These are phyloP conservation scores for Teunomyces tritomae DNA, from an alignment of 805 yeast species.

Conservation along the genomic window DNA sequence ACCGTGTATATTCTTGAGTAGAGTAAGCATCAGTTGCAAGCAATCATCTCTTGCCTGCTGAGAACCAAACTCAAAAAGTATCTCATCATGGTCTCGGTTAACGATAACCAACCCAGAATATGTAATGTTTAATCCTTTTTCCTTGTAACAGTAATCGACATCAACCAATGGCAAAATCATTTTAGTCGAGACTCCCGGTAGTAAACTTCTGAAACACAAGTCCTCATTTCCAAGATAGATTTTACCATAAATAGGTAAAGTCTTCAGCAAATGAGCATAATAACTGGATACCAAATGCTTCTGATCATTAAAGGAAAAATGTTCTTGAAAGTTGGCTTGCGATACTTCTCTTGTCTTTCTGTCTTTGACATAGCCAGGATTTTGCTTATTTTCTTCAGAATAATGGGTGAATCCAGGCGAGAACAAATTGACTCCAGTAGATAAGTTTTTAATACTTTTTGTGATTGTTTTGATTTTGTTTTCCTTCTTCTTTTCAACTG, in stretches of 20 bases:
- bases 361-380: constrained; percentile 47
- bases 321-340: constrained; percentile 56
- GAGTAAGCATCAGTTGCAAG: constrained; percentile 49
- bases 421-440: constrained; percentile 45
- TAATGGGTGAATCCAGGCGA: constrained; percentile 63
- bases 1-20: constrained; percentile 41
- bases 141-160: constrained; percentile 65
- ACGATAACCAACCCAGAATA: constrained; percentile 70
- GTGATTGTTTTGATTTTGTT: constrained; percentile 18
- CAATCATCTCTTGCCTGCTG: constrained; percentile 70
- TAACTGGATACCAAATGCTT: constrained; percentile 64
- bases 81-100: constrained; percentile 71
- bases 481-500: constrained; percentile 9
- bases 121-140: constrained; percentile 63
- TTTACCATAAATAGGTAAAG: constrained; percentile 81
- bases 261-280: constrained; percentile 63
- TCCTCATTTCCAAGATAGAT: constrained; percentile 65
- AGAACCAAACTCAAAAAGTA: constrained; percentile 74
- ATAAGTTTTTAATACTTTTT: constrained; percentile 29
- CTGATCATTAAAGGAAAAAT: constrained; percentile 59
- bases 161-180: constrained; percentile 81
- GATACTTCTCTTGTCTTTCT: constrained; percentile 44
- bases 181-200: constrained; percentile 74
- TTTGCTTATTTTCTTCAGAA: constrained; percentile 40
- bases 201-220: constrained; percentile 75